Evolutionary conservation across 164 flowering plant species (phyloP), one percentile per base, ranked within the genome.

Genomic region (Tetracentron sinense): DNA sequence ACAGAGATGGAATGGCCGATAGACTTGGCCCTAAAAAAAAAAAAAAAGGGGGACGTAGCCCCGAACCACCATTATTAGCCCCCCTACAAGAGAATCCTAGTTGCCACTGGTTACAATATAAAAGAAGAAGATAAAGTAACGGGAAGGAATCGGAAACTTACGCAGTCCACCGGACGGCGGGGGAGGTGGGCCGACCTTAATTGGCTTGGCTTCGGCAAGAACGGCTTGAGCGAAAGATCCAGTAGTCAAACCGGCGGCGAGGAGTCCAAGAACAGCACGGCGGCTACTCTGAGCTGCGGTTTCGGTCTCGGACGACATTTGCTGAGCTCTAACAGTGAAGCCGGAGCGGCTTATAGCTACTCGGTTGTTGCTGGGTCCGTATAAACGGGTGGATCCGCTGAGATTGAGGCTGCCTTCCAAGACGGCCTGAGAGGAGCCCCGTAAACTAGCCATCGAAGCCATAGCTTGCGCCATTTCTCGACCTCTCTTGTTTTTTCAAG

Each of bases 131-230:
- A n/a, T n/a, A n/a, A n/a, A n/a, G n/a, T n/a, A 38, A 55, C 0
- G 31, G 23, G 23, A 27, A 19, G 21, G 29, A 35, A 26, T 1
- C 5, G 42, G 62, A 29, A 55, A 81, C 96, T 86, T 80, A 91
- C 97, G 92, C 54, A 94, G 52, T 66, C 96, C 97, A 62, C 98
- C 98, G 61, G 97, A 89, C 7, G 91, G 97, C 0, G 90, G 89
- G n/a, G 98, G 98, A 54, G 98, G 92, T 7, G 84, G 84, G 58
- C 98, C 98, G 11, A 94, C 74, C 68, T 84, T 85, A 73, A 94
- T 94, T 49, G 89, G 19, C 73, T 55, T 77, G 28, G 83, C 82
- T 0, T 72, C 98, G 6, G 98, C 98, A 1, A 87, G 81, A 22
- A 83, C 91, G 19, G 83, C 83, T 58, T 80, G 78, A 53, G 78